Percentiles rank a stretch among this genome's conserved stretches.
These are phyloP conservation scores for Aspergillus phoenicis DNA, from an alignment of 2,329 filamentous ascomycete genomes.

Conservation along the genomic window DNA sequence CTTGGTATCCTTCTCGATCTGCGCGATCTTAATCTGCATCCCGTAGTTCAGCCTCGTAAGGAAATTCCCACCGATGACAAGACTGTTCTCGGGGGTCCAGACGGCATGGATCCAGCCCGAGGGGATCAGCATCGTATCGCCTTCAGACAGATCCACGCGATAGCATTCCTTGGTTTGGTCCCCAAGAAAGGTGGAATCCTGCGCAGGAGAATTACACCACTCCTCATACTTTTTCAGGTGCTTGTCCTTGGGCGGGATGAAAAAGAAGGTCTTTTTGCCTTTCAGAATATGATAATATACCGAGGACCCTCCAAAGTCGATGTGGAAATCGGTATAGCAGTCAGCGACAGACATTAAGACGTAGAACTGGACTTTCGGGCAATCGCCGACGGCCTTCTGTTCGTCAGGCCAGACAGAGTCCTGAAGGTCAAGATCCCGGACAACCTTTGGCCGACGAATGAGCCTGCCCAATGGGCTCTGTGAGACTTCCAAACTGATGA, in stretches of 20 bases:
- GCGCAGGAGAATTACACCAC: constrained; percentile 68
- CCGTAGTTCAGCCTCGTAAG: constrained; percentile 66
- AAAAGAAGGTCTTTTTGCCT: constrained; percentile 71
- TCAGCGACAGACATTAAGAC: constrained; percentile 72
- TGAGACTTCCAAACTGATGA: constrained; percentile 70
- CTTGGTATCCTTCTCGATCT: constrained; percentile 69
- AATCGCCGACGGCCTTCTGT: constrained; percentile 57
- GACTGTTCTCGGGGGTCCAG: constrained; percentile 69
- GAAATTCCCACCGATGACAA: constrained; percentile 73
- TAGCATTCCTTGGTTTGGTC: constrained; percentile 68
- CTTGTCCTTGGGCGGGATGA: constrained; percentile 69
- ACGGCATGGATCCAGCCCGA: constrained; percentile 74
- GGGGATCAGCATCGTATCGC: constrained; percentile 71
- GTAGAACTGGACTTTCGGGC: constrained; percentile 68
- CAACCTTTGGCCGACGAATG: constrained; percentile 64
- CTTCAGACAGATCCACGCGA: constrained; percentile 65
- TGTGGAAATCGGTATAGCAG: constrained; percentile 72
- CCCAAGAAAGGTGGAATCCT: constrained; percentile 67
- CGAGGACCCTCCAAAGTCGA: constrained; percentile 71
- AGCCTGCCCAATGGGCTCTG: constrained; percentile 64
- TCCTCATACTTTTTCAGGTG: constrained; percentile 71
- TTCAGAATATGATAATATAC: constrained; percentile 72
- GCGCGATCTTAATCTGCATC: constrained; percentile 67
- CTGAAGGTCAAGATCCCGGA: constrained; percentile 62
- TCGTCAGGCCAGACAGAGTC: constrained; percentile 56